phyloP scores from a whole-genome alignment of 352 stramenopile genomes.

The Halophytophthora batemanensis region DNA sequence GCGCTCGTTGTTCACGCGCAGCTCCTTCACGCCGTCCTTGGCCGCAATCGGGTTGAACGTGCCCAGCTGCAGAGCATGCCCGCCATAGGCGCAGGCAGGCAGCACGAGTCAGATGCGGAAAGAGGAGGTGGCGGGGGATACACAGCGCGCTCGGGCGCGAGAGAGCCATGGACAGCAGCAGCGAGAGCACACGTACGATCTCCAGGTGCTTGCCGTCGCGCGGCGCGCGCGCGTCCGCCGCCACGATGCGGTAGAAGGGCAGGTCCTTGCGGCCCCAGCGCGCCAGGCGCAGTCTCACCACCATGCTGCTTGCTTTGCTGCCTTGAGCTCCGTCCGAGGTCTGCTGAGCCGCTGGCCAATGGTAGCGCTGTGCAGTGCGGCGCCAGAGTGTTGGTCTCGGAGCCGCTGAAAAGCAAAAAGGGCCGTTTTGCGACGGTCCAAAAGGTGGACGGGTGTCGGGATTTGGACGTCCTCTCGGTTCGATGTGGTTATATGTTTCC shows the following conservation, averaged over 20 bases:
- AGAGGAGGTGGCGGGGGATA: background rate
- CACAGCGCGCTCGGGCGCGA: too few species aligned
- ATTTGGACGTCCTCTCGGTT: too few species aligned
- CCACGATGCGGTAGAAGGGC: slow-evolving; percentile 89
- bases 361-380: background rate
- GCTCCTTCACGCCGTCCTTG: slow-evolving; percentile 81
- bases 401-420: too few species aligned
- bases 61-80: slow-evolving; percentile 75
- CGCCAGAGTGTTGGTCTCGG: too few species aligned
- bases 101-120: slow-evolving; percentile 1
- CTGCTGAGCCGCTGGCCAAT: background rate
- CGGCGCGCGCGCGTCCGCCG: slow-evolving; percentile 74
- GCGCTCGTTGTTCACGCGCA: slow-evolving; percentile 84
- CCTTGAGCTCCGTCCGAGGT: background rate
- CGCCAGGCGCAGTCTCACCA: slow-evolving; percentile 83
- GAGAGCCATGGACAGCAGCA: background rate
- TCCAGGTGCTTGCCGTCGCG: slow-evolving; percentile 86
- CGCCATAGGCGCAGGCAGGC: slow-evolving; percentile 4
- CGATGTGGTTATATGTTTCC: too few species aligned
- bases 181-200: slow-evolving; percentile 51
- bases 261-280: slow-evolving; percentile 86
- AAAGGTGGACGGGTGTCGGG: too few species aligned
- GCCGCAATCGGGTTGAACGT: slow-evolving; percentile 87
- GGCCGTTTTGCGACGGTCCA: slow-evolving; percentile 2
- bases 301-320: slow-evolving; percentile 42